Evolutionary conservation across 1,139 yeast genomes (phyloP).

Genomic region (Yamadazyma atlantica): DNA sequence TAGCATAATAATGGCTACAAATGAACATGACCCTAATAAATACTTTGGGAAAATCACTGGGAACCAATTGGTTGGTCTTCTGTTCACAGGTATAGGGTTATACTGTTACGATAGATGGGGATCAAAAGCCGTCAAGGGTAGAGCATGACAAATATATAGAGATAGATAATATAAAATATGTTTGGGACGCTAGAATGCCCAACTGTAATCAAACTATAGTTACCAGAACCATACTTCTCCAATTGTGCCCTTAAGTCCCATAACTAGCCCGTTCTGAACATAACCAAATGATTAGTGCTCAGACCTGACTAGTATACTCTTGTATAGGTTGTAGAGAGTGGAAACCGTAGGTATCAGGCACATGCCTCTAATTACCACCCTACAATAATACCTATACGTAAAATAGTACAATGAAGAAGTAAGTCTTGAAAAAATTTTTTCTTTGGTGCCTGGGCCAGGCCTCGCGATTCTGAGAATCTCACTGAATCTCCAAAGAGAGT

Average conservation of each 20-base stretch:
- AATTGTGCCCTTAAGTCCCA: conserved; percentile 44
- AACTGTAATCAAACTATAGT: conserved; percentile 23
- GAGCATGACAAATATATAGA: conserved; percentile 5
- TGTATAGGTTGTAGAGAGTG: conserved; percentile 56
- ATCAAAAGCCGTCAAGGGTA: conserved; percentile 28
- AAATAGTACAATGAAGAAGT: conserved; percentile 40
- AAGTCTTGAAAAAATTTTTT: conserved; percentile 10
- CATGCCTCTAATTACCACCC: conserved; percentile 38
- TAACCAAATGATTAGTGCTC: no score
- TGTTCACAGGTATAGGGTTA: conserved; percentile 33
- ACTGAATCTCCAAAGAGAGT: no score
- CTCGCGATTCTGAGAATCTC: no score
- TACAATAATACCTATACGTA: conserved; percentile 54
- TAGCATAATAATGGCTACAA: conserved; percentile 27
- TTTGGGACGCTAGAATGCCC: conserved; percentile 52
- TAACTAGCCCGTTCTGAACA: conserved; percentile 35
- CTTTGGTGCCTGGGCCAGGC: not conserved
- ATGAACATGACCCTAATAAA: conserved; percentile 15
- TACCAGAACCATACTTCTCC: conserved; percentile 11
- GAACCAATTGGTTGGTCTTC: conserved; percentile 30
- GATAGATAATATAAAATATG: conserved; percentile 18
- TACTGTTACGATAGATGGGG: conserved; percentile 47
- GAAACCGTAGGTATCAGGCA: conserved; percentile 33
- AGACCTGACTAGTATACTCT: conserved; percentile 39
- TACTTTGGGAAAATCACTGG: conserved; percentile 31